Percentiles rank a stretch among this genome's conserved stretches.
Evolutionary conservation across 495 filamentous ascomycete species (phyloP).

Genomic region (Penicillium cosmopolitanum): DNA sequence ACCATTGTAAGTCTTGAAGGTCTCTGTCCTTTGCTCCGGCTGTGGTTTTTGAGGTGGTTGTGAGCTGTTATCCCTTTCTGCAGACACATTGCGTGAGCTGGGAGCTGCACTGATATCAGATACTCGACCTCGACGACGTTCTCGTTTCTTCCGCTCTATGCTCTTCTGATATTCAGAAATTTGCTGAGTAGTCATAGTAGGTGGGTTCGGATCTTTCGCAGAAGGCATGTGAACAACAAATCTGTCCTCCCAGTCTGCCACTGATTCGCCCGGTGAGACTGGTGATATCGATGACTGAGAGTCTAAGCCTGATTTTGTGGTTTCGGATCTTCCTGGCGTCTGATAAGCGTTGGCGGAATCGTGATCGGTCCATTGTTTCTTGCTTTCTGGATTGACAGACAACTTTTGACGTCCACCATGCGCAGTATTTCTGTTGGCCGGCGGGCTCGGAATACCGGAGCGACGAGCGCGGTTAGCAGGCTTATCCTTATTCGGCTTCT

Average conservation of each 20-base stretch:
- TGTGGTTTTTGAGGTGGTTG: not conserved
- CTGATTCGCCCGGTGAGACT: slow-evolving; percentile 36
- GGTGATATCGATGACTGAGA: slow-evolving; percentile 41
- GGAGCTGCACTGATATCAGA: slow-evolving; percentile 38
- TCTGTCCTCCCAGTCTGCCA: slow-evolving; percentile 48
- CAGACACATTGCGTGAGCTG: slow-evolving; percentile 36
- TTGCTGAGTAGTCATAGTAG: slow-evolving; percentile 43
- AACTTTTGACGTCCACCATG: slow-evolving; percentile 12
- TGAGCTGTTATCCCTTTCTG: slow-evolving; percentile 22
- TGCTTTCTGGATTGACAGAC: slow-evolving; percentile 14
- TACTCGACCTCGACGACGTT: slow-evolving; percentile 28
- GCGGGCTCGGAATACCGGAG: slow-evolving; percentile 36
- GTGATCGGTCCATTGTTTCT: slow-evolving; percentile 30
- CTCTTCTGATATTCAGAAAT: slow-evolving; percentile 47
- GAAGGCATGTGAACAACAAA: slow-evolving; percentile 54
- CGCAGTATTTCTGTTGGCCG: slow-evolving; percentile 16
- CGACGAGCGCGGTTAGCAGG: slow-evolving; percentile 1
- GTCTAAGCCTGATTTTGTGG: slow-evolving; percentile 31
- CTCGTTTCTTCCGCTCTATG: slow-evolving; percentile 38
- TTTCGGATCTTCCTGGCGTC: slow-evolving; percentile 26
- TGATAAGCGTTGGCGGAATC: slow-evolving; percentile 9
- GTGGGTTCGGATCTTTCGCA: slow-evolving; percentile 49
- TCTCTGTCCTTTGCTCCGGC: slow-evolving; percentile 15
- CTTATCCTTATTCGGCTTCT: not conserved
- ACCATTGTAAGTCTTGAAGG: slow-evolving; percentile 30